Conservation (phyloP, 306 rosid genomes). For the Lathyrus aphaca region DNA sequence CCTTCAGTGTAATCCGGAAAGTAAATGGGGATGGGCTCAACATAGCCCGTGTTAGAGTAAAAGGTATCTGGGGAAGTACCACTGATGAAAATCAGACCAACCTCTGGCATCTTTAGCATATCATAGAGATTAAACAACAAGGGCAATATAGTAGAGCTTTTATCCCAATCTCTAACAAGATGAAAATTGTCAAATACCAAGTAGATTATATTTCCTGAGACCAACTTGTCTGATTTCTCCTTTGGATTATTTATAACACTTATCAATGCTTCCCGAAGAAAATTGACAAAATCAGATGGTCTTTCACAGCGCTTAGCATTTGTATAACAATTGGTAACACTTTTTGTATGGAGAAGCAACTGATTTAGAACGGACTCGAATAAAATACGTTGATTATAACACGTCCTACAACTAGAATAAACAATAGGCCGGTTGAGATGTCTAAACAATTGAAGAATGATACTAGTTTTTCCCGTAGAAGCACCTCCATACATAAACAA, state of each 20-base stretch:
- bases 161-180: slow-evolving; percentile 87
- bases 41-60: slow-evolving; percentile 75
- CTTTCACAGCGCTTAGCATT: slow-evolving; percentile 79
- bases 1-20: slow-evolving; percentile 80
- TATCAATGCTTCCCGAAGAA: slow-evolving; percentile 75
- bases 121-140: slow-evolving; percentile 79
- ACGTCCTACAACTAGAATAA: slow-evolving; percentile 82
- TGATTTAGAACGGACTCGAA: slow-evolving; percentile 83
- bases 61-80: slow-evolving; percentile 80
- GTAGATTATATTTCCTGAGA: slow-evolving; percentile 69
- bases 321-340: slow-evolving; percentile 62
- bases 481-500: slow-evolving; percentile 76
- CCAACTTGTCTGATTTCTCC: slow-evolving; percentile 48
- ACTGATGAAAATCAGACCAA: slow-evolving; percentile 86
- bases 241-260: slow-evolving; percentile 51
- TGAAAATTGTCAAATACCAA: slow-evolving; percentile 83
- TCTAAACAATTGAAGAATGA: slow-evolving; percentile 62
- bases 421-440: slow-evolving; percentile 82
- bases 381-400: slow-evolving; percentile 74
- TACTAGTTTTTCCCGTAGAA: slow-evolving; percentile 85
- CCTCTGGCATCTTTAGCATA: slow-evolving; percentile 71
- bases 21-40: slow-evolving; percentile 72
- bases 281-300: slow-evolving; percentile 79
- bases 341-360: slow-evolving; percentile 71
- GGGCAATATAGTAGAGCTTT: slow-evolving; percentile 69